These are phyloP conservation scores for Acer saccharum DNA, from an alignment of 345 rosid genomes.

Conservation along the genomic window DNA sequence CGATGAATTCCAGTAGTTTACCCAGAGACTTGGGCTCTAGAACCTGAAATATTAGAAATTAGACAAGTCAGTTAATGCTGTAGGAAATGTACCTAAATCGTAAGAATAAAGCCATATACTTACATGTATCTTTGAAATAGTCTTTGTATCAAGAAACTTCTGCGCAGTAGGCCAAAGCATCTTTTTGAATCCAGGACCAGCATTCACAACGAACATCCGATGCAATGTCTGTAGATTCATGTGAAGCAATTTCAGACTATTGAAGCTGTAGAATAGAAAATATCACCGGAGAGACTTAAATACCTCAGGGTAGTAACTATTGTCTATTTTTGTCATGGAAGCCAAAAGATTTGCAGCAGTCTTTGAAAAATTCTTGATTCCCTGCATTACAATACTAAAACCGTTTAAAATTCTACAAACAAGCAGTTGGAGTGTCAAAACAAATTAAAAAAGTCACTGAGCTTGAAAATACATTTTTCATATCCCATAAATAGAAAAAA, in stretches of 20 bases:
- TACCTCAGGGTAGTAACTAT: slow-evolving; percentile 97
- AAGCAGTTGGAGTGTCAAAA: background rate
- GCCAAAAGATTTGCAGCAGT: slow-evolving; percentile 87
- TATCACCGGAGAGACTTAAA: slow-evolving; percentile 9
- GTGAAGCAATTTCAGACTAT: slow-evolving; percentile 19
- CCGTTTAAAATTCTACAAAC: slow-evolving; percentile 27
- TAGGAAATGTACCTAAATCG: slow-evolving; percentile 18
- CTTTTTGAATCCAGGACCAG: slow-evolving; percentile 93
- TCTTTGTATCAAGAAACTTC: slow-evolving; percentile 86
- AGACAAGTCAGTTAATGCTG: slow-evolving; percentile 16
- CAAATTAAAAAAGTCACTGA: background rate
- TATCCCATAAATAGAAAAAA: background rate
- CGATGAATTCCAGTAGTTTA: slow-evolving; percentile 77
- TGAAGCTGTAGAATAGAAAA: slow-evolving; percentile 16
- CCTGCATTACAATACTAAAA: slow-evolving; percentile 49
- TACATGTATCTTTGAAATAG: slow-evolving; percentile 85
- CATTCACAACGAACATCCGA: slow-evolving; percentile 88
- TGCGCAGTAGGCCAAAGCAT: slow-evolving; percentile 99
- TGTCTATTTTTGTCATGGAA: slow-evolving; percentile 79
- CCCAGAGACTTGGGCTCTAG: slow-evolving; percentile 77
- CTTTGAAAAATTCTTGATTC: slow-evolving; percentile 84
- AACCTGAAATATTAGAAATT: slow-evolving; percentile 55
- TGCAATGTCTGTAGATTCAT: slow-evolving; percentile 70
- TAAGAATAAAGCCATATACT: slow-evolving; percentile 22
- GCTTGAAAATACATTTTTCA: background rate